Evolutionary conservation across 2,329 filamentous ascomycete species (phyloP), one percentile per base, ranked within the genome.

Genomic region (Xylariaceae sp.): DNA sequence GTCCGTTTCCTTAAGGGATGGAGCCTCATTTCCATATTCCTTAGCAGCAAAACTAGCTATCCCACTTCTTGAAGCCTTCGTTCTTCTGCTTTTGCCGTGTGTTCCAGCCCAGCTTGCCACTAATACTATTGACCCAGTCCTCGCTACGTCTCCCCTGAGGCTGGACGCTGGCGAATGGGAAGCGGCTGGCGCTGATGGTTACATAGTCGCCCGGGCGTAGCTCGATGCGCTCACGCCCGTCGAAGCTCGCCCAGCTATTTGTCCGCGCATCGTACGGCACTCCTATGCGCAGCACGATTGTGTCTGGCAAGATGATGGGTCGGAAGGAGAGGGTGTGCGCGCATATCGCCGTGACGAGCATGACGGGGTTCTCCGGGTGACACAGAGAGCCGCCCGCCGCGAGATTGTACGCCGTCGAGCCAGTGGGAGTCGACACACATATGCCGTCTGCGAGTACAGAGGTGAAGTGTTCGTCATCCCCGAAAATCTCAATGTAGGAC

Each of bases 181-280:
- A 94, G 36, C 91, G 78, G 64, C 87, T 91, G 2, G 91, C 91
- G 64, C 88, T 91, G 60, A 95, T 89, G 1, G 90, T 94, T 4
- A 94, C 90, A 71, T 95, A 95, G 74, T 95, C 91, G 14, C 91
- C 91, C 0, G 90, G 88, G 45, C 77, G 73, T 33, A 95, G 79
- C 76, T 95, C 90, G n/a, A 91, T 77, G 76, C 92, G 86, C 78
- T 97, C 92, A 60, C 92, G 85, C 1, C 95, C 95, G 74, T 99
- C 95, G 72, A 99, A 99, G 74, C 92, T 96, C n/a, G 93, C 95
- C 94, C 95, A 99, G 36, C 90, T 93, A 65, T 87, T 89, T 4
- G 92, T 92, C 46, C 95, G 82, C 7, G 93, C 91, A 73, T 96
- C 89, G 73, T 96, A 98, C 0, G 95, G 95, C n/a, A 98, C 93